Evolutionary conservation across 2,329 filamentous ascomycete species (phyloP).

Genomic region (Talaromyces atroroseus): DNA sequence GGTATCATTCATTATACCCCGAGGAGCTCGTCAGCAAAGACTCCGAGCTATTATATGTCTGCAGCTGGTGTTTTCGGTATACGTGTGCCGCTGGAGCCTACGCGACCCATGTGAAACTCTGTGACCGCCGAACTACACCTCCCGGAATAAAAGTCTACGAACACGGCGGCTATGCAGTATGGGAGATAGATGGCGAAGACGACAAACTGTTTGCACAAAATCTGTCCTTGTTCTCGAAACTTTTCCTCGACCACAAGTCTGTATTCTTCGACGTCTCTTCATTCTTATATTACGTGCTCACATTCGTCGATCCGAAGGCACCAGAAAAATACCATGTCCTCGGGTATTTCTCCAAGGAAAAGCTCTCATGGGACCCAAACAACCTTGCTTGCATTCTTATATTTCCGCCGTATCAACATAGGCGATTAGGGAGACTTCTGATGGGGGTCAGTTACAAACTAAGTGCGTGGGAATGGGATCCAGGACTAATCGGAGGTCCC

Average conservation of each 20-base stretch:
- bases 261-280: slow-evolving; percentile 95
- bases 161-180: slow-evolving; percentile 75
- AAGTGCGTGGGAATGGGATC: slow-evolving; percentile 63
- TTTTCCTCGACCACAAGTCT: slow-evolving; percentile 96
- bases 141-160: slow-evolving; percentile 74
- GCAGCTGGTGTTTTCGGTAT: slow-evolving; percentile 92
- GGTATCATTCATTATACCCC: slow-evolving; percentile 87
- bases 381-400: slow-evolving; percentile 94
- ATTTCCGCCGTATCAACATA: slow-evolving; percentile 92
- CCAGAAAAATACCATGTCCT: slow-evolving; percentile 56
- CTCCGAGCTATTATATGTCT: slow-evolving; percentile 69
- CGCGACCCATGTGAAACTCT: slow-evolving; percentile 42
- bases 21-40: slow-evolving; percentile 56
- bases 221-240: slow-evolving; percentile 89
- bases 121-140: slow-evolving; percentile 48
- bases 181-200: slow-evolving; percentile 86
- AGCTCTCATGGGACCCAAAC: slow-evolving; percentile 98
- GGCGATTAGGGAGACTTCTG: slow-evolving; percentile 77
- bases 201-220: slow-evolving; percentile 92
- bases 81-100: slow-evolving; percentile 45
- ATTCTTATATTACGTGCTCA: slow-evolving; percentile 91
- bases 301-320: slow-evolving; percentile 58
- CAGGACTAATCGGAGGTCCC: slow-evolving; percentile 74
- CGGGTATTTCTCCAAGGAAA: slow-evolving; percentile 99
- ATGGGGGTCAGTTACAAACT: slow-evolving; percentile 95